A percentile compares a stretch with the other conserved stretches of the same genome.
Conservation (phyloP, 305 asterid species). For the Solanum aculeatissimum region DNA sequence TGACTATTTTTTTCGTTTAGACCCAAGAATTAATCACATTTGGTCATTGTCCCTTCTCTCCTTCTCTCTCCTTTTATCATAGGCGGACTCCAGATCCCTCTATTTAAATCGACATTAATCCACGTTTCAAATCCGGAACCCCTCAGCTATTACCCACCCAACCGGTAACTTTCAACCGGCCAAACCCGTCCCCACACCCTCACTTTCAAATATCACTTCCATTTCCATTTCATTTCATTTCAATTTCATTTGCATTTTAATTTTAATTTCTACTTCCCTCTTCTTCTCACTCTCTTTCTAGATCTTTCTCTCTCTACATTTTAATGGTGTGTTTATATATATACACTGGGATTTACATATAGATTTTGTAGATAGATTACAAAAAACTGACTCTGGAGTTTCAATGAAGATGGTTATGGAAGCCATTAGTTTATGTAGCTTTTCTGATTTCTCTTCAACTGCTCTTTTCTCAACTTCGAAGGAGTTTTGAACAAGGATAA, state of each 20-base stretch:
- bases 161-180: conserved; percentile 3
- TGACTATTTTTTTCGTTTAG: neutral
- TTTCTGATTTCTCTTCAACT: neutral
- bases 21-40: neutral
- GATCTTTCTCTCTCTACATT: conserved; percentile 4
- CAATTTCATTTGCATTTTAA: conserved; percentile 2
- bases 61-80: neutral
- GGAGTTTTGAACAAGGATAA: neutral
- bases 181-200: neutral
- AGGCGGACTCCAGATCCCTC: conserved; percentile 4
- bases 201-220: conserved; percentile 2
- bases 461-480: neutral
- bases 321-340: neutral
- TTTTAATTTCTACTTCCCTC: conserved; percentile 4
- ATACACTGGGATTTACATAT: neutral
- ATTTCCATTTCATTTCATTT: conserved; percentile 20
- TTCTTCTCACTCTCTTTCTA: conserved; percentile 20
- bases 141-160: neutral
- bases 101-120: neutral
- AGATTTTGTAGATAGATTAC: neutral
- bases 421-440: neutral
- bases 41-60: neutral
- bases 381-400: neutral
- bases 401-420: neutral
- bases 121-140: neutral